These are phyloP conservation scores for Ophiostoma fasciatum DNA, from an alignment of 2,329 filamentous ascomycete genomes.

Conservation along the genomic window DNA sequence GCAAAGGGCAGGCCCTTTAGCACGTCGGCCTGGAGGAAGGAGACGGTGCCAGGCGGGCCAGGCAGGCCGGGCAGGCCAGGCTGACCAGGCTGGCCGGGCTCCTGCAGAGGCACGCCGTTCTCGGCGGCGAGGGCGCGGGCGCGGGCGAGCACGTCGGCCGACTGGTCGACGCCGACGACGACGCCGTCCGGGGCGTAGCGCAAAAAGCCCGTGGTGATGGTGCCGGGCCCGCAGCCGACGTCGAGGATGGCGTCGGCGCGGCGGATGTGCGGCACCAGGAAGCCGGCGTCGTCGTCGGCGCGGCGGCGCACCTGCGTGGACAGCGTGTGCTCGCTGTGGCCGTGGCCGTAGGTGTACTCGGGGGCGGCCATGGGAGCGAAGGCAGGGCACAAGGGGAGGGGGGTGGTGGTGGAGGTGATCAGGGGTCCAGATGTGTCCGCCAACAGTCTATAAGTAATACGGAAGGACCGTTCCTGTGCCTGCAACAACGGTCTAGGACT, in stretches of 20 bases:
- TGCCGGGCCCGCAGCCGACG: constrained; percentile 33
- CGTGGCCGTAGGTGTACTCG: constrained; percentile 4
- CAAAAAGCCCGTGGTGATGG: constrained; percentile 29
- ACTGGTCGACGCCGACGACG: constrained; percentile 25
- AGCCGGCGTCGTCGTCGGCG: constrained; percentile 26
- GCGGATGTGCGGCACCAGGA: constrained; percentile 27
- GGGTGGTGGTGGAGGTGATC: neutral
- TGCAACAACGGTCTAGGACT: no score
- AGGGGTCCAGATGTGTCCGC: no score
- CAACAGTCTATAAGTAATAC: no score
- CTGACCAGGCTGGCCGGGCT: no score
- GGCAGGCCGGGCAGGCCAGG: no score
- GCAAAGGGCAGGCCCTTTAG: constrained; percentile 22
- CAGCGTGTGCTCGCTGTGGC: constrained; percentile 15
- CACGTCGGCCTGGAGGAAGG: constrained; percentile 20
- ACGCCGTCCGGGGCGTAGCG: constrained; percentile 24
- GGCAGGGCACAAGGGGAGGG: no score
- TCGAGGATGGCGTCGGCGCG: constrained; percentile 26
- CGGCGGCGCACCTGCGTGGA: constrained; percentile 26
- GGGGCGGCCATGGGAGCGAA: neutral
- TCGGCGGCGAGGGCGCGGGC: constrained; percentile 6
- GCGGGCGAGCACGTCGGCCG: constrained; percentile 16
- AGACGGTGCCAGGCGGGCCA: no score
- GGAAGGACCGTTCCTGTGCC: no score
- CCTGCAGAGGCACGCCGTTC: no score